Evolutionary conservation across 495 filamentous ascomycete species (phyloP).

Genomic region (Lasiosphaeris hirsuta): DNA sequence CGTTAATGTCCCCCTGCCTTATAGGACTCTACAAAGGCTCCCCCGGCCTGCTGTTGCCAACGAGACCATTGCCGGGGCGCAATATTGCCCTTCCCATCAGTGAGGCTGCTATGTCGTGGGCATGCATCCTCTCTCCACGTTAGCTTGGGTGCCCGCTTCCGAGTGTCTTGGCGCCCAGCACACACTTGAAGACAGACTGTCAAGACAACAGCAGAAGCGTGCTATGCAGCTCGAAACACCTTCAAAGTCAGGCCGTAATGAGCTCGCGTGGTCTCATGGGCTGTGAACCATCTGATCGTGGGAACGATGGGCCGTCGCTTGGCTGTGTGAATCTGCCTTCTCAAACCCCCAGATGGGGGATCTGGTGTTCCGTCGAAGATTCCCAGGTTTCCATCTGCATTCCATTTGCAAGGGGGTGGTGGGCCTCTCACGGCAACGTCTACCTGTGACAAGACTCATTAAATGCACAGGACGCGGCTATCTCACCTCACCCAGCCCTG

Average conservation of each 20-base stretch:
- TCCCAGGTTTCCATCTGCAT: no score
- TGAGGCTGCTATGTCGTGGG: neutral
- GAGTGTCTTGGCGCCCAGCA: no score
- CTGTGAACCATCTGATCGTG: constrained; percentile 1
- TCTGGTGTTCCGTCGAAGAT: no score
- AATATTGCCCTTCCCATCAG: neutral
- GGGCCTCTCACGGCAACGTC: neutral
- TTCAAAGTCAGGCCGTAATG: neutral
- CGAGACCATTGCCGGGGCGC: no score
- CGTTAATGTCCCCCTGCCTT: no score
- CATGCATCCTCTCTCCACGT: neutral
- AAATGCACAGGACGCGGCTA: neutral
- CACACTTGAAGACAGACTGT: neutral
- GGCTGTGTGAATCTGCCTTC: neutral
- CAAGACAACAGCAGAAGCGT: neutral
- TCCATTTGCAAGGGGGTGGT: no score
- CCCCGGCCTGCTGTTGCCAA: no score
- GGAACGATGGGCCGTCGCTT: neutral
- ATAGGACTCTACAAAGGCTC: no score
- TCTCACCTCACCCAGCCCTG: no score
- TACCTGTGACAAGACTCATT: constrained; percentile 4
- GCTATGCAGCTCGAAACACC: neutral
- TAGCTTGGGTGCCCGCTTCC: neutral
- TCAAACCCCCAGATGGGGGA: neutral
- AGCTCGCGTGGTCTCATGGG: constrained; percentile 9